These are phyloP conservation scores for Pseudocercospora ulei DNA, from an alignment of 2,329 filamentous ascomycete species.

Conservation along the genomic window DNA sequence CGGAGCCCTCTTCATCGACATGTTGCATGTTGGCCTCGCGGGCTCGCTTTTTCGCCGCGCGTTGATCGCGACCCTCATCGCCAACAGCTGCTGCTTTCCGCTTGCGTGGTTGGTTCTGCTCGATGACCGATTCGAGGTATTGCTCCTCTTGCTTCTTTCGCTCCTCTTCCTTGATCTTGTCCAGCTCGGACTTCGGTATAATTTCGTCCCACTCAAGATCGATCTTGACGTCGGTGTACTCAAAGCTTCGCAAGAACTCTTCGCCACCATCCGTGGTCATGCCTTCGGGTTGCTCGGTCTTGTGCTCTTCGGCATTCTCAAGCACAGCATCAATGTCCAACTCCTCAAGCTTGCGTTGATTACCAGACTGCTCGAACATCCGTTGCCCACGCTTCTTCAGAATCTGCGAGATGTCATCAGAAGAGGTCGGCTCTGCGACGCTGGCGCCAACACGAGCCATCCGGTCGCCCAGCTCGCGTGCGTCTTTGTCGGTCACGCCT, in stretches of 20 bases:
- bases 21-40: slow-evolving; percentile 53
- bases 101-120: slow-evolving; percentile 73
- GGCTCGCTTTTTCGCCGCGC: slow-evolving; percentile 59
- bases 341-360: slow-evolving; percentile 92
- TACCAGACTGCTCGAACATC: slow-evolving; percentile 96
- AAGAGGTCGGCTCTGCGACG: slow-evolving; percentile 70
- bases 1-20: slow-evolving; percentile 48
- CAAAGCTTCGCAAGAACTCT: slow-evolving; percentile 79
- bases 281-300: slow-evolving; percentile 88
- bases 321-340: slow-evolving; percentile 95
- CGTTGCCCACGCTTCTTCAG: slow-evolving; percentile 97
- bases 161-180: slow-evolving; percentile 60
- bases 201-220: slow-evolving; percentile 97
- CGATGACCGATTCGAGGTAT: slow-evolving; percentile 70
- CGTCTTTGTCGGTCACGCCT: slow-evolving; percentile 87
- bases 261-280: slow-evolving; percentile 93
- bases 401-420: slow-evolving; percentile 91
- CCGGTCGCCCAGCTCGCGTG: slow-evolving; percentile 73
- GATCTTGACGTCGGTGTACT: slow-evolving; percentile 96
- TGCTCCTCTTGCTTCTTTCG: slow-evolving; percentile 72
- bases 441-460: slow-evolving; percentile 53
- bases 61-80: slow-evolving; percentile 56
- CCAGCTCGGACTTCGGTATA: slow-evolving; percentile 86
- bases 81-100: slow-evolving; percentile 49
- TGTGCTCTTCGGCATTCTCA: slow-evolving; percentile 92